These are phyloP conservation scores for Hibiscus tridactylites DNA, from an alignment of 345 rosid species.

Conservation along the genomic window DNA sequence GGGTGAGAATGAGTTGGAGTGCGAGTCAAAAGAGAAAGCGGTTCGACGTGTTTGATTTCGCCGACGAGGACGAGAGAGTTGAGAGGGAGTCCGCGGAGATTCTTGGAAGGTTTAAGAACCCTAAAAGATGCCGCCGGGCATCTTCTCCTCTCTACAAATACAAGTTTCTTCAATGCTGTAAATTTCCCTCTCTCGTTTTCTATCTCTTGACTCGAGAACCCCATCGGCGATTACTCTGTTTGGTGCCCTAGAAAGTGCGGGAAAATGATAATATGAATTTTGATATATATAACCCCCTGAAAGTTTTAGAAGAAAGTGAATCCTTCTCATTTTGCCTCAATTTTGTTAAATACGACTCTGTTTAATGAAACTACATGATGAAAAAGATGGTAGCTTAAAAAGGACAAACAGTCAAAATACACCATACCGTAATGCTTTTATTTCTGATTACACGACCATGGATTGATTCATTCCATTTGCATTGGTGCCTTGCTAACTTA, in stretches of 20 bases:
- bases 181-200: constrained; percentile 17
- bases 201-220: neutral
- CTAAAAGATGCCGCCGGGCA: constrained; percentile 1
- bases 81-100: constrained; percentile 26
- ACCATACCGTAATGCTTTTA: neutral
- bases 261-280: constrained; percentile 2
- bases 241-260: constrained; percentile 10
- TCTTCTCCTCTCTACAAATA: constrained; percentile 21
- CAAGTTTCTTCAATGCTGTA: constrained; percentile 34
- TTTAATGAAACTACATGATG: neutral
- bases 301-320: neutral
- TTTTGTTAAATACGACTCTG: neutral
- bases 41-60: constrained; percentile 30
- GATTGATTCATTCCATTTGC: neutral
- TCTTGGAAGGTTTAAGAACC: constrained; percentile 16
- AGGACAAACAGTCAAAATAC: neutral
- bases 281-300: neutral
- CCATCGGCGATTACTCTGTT: neutral
- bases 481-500: neutral
- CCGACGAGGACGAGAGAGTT: constrained; percentile 32
- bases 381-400: neutral
- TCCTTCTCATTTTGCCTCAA: neutral
- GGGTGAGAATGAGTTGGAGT: constrained; percentile 26
- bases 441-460: neutral
- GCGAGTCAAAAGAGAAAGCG: constrained; percentile 14